Conservation (phyloP, 148 eudicot genomes). For the Camellia granthamiana region DNA sequence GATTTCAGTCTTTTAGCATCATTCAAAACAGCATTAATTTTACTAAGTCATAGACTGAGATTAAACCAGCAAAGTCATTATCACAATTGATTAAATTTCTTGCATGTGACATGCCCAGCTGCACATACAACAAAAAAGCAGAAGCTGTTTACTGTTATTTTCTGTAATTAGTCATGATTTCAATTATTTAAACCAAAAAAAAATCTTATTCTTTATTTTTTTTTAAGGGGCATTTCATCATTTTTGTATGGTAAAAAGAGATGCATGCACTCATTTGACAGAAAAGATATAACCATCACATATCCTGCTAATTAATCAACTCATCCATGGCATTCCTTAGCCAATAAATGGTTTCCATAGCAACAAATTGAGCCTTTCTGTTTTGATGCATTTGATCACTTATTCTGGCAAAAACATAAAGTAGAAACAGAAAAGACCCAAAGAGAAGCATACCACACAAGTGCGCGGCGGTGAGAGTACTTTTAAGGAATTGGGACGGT, state of each 20-base stretch:
- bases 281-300: background rate
- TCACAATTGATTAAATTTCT: too few species aligned
- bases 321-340: background rate
- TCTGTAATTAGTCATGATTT: background rate
- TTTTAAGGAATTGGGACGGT: conserved; percentile 95
- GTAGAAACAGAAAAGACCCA: background rate
- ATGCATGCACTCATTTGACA: background rate
- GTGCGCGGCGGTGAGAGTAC: conserved; percentile 90
- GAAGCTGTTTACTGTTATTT: background rate
- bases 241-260: background rate
- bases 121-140: background rate
- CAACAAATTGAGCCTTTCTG: background rate
- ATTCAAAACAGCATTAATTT: background rate
- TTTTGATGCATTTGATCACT: background rate
- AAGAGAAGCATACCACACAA: conserved; percentile 62
- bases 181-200: background rate
- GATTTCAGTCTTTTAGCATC: background rate
- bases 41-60: background rate
- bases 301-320: background rate
- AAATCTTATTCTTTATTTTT: background rate
- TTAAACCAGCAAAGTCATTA: background rate
- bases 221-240: background rate
- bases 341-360: background rate
- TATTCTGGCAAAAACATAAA: background rate
- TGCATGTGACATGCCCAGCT: background rate